Conservation (phyloP, 306 rosid species). For the Abrus precatorius region DNA sequence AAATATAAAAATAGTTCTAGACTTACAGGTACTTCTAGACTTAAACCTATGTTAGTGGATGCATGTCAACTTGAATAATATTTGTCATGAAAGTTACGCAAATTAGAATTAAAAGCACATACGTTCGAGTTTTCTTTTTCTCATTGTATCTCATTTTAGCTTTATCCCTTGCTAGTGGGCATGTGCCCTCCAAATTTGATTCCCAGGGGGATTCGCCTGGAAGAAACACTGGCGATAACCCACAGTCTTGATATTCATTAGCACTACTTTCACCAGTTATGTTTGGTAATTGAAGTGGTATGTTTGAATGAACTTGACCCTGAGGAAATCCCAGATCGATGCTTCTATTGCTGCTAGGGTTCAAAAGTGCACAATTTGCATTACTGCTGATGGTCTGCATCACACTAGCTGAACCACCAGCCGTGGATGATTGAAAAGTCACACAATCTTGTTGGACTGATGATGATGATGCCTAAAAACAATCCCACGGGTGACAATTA, state of each 20-base stretch:
- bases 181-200: slow-evolving; percentile 63
- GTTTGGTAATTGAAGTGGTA: slow-evolving; percentile 68
- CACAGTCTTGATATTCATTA: slow-evolving; percentile 74
- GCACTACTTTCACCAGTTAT: slow-evolving; percentile 68
- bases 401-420: slow-evolving; percentile 57
- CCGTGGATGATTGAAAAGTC: slow-evolving; percentile 61
- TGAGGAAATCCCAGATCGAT: slow-evolving; percentile 72
- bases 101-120: slow-evolving; percentile 48
- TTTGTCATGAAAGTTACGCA: background rate
- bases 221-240: slow-evolving; percentile 66
- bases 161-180: slow-evolving; percentile 80
- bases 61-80: slow-evolving; percentile 8
- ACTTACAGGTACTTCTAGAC: background rate
- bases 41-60: background rate
- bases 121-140: slow-evolving; percentile 89
- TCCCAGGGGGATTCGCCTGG: slow-evolving; percentile 75
- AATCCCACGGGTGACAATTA: slow-evolving; percentile 37
- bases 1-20: background rate
- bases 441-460: slow-evolving; percentile 64
- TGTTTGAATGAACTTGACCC: slow-evolving; percentile 67
- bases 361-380: slow-evolving; percentile 62
- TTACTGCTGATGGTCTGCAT: slow-evolving; percentile 56
- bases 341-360: slow-evolving; percentile 57
- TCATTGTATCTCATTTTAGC: slow-evolving; percentile 87
- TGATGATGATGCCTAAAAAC: slow-evolving; percentile 73